A percentile compares a stretch with the other conserved stretches of the same genome.
Evolutionary conservation across 169 alveolate genomes (phyloP).

Genomic region (Toxoplasma gondii): DNA sequence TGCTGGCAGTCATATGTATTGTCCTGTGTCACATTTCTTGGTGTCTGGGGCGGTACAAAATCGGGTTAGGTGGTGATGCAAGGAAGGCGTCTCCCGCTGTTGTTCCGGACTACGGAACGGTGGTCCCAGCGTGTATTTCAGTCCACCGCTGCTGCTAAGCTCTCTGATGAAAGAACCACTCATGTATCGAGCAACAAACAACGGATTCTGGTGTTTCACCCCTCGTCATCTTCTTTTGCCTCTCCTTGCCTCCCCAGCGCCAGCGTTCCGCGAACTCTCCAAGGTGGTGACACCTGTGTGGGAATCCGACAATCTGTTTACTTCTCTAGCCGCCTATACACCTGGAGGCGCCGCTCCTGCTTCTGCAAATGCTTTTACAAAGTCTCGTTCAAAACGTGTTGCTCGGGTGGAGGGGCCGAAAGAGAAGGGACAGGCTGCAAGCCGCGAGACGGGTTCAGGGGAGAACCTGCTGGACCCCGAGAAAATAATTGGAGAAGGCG

Average conservation of each 20-base stretch:
- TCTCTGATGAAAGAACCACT: too few relatives aligned
- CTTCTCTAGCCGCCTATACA: not conserved
- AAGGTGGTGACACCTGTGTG: conserved; percentile 17
- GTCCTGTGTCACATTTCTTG: too few relatives aligned
- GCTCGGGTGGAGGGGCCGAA: not conserved
- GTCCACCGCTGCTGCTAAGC: too few relatives aligned
- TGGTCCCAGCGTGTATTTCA: too few relatives aligned
- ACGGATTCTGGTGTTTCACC: too few relatives aligned
- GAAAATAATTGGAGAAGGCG: not conserved
- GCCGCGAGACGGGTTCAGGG: not conserved
- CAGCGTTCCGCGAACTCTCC: conserved; percentile 33
- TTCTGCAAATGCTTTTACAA: not conserved
- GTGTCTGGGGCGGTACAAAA: too few relatives aligned
- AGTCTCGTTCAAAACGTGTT: not conserved
- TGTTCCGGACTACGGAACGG: too few relatives aligned
- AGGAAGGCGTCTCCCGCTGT: too few relatives aligned
- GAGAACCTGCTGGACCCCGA: not conserved
- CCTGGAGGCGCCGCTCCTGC: not conserved
- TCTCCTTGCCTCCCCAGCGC: not conserved
- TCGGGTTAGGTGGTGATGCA: too few relatives aligned
- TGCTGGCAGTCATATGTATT: too few relatives aligned
- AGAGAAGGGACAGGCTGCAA: not conserved
- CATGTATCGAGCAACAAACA: too few relatives aligned
- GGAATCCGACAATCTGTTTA: conserved; percentile 33
- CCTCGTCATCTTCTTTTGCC: too few relatives aligned